These are phyloP conservation scores for Lachancea meyersii DNA, from an alignment of 805 yeast species.

Conservation along the genomic window DNA sequence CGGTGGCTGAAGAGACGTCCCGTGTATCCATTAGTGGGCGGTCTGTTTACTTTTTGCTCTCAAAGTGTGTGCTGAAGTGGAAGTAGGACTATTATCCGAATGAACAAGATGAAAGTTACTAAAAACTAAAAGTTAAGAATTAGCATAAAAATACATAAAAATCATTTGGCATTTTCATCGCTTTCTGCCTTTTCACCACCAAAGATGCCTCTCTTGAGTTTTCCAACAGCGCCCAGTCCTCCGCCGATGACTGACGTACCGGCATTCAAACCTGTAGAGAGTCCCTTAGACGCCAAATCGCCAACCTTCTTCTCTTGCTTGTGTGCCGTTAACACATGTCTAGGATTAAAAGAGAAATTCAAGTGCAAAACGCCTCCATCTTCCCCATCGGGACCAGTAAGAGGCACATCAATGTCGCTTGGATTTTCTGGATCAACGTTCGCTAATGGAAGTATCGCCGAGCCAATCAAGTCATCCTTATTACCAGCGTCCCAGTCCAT, in stretches of 20 bases:
- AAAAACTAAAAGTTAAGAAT: background rate
- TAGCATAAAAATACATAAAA: background rate
- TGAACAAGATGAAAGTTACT: background rate
- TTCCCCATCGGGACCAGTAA: conserved; percentile 39
- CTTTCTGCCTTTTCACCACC: conserved; percentile 24
- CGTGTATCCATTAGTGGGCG: conserved; percentile 4
- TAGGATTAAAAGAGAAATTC: conserved; percentile 60
- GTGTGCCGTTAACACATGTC: conserved; percentile 47
- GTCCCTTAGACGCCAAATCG: conserved; percentile 47
- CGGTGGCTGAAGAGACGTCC: conserved; percentile 9
- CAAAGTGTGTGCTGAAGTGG: background rate
- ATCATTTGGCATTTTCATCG: background rate
- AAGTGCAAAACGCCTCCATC: conserved; percentile 58
- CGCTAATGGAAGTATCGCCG: conserved; percentile 48
- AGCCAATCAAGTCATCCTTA: conserved; percentile 76
- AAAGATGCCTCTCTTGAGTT: conserved; percentile 37
- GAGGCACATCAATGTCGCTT: conserved; percentile 44
- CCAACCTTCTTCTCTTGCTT: conserved; percentile 38
- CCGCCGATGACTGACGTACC: conserved; percentile 41
- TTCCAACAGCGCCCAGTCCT: conserved; percentile 40
- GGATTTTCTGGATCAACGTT: conserved; percentile 56
- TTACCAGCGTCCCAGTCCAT: conserved; percentile 94
- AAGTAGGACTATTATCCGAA: too few relatives aligned
- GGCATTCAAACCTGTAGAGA: conserved; percentile 41
- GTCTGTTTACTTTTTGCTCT: background rate